Conservation (phyloP, 2,329 filamentous ascomycete genomes). For the Cytospora mali region DNA sequence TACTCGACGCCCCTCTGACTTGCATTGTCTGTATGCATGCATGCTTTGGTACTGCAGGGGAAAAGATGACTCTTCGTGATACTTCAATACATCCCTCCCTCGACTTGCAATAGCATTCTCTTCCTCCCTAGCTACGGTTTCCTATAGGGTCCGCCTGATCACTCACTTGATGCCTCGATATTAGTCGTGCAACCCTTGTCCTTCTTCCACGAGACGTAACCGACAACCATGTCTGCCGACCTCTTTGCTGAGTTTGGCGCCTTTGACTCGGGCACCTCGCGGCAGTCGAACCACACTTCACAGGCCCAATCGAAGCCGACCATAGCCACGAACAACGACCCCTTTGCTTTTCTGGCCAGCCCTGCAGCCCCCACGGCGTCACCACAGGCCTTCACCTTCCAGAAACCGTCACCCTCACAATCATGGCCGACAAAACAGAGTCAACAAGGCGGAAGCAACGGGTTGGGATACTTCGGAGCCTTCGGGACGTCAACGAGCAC, state of each 20-base stretch:
- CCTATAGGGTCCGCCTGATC: neutral
- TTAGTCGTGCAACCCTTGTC: slow-evolving; percentile 7
- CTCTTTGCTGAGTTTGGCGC: slow-evolving; percentile 65
- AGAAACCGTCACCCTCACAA: slow-evolving; percentile 23
- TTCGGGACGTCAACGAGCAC: slow-evolving; percentile 9
- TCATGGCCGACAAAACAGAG: slow-evolving; percentile 35
- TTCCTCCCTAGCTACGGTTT: neutral
- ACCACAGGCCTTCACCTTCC: slow-evolving; percentile 18
- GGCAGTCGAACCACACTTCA: slow-evolving; percentile 28
- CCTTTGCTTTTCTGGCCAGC: slow-evolving; percentile 38
- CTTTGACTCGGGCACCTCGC: slow-evolving; percentile 43
- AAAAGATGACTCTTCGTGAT: slow-evolving; percentile 18
- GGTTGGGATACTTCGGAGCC: slow-evolving; percentile 33
- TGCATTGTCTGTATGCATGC: slow-evolving; percentile 1
- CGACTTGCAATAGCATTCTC: slow-evolving; percentile 2
- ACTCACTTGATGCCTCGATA: slow-evolving; percentile 5
- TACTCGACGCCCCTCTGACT: slow-evolving; percentile 14
- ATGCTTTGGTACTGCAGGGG: neutral
- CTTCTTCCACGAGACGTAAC: slow-evolving; percentile 14
- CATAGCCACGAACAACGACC: slow-evolving; percentile 32
- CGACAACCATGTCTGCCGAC: slow-evolving; percentile 61
- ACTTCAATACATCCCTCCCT: neutral
- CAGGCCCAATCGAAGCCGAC: slow-evolving; percentile 26
- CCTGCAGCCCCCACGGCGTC: slow-evolving; percentile 28
- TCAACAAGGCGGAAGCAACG: slow-evolving; percentile 23